phyloP scores from a whole-genome alignment of 2,329 filamentous ascomycete species.

The Pseudogymnoascus sp. region DNA sequence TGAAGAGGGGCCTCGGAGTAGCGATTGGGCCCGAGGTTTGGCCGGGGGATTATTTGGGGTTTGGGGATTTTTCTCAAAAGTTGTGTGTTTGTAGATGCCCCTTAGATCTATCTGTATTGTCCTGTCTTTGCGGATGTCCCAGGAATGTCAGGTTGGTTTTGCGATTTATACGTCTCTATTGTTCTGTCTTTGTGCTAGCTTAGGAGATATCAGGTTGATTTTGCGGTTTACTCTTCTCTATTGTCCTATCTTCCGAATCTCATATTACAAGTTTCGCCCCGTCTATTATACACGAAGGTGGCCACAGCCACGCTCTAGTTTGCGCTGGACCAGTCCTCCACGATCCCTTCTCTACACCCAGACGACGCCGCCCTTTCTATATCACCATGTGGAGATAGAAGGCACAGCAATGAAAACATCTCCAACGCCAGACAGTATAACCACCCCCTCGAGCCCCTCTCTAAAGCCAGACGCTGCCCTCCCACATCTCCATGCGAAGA shows the following conservation, averaged over 20 bases:
- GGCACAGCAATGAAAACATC: background rate
- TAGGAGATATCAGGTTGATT: background rate
- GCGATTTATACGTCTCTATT: background rate
- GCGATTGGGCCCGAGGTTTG: background rate
- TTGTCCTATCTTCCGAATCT: constrained; percentile 2
- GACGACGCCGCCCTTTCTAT: background rate
- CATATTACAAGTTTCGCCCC: background rate
- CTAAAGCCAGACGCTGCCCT: background rate
- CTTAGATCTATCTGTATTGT: no score
- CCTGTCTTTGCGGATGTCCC: no score
- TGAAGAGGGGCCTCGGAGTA: background rate
- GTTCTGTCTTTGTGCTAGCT: no score
- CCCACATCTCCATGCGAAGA: background rate
- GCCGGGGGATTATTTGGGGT: background rate
- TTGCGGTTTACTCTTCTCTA: background rate
- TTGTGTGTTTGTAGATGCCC: no score
- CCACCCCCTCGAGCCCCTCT: background rate
- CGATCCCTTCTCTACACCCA: background rate
- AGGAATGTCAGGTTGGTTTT: no score
- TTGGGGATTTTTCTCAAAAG: no score
- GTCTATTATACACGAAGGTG: background rate
- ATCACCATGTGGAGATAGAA: background rate
- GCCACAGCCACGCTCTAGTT: background rate
- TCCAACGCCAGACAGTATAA: background rate
- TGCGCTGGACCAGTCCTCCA: background rate